Percentiles rank a stretch among this genome's conserved stretches.
Evolutionary conservation across 257 asterid genomes (phyloP).

Genomic region (Fraxinus pennsylvanica): DNA sequence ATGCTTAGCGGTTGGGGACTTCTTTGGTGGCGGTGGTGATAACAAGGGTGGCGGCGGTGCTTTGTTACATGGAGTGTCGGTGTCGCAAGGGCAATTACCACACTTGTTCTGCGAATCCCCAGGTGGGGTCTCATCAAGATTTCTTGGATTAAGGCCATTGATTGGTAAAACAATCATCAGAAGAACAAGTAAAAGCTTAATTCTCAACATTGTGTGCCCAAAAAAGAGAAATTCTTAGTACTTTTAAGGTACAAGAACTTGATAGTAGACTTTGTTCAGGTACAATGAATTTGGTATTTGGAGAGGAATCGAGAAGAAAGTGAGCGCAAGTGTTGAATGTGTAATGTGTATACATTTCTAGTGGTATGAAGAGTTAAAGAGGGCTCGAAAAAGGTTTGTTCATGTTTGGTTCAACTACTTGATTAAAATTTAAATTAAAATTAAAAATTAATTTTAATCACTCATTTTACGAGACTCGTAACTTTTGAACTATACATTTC

Average conservation of each 20-base stretch:
- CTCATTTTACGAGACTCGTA: too few relatives aligned
- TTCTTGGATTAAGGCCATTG: conserved; percentile 29
- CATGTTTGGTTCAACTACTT: too few relatives aligned
- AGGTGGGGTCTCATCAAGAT: conserved; percentile 22
- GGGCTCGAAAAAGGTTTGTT: neutral
- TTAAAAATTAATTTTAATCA: too few relatives aligned
- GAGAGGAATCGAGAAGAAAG: neutral
- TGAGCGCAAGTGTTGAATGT: too few relatives aligned
- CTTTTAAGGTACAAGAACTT: neutral
- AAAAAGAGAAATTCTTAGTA: neutral
- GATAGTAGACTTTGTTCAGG: neutral
- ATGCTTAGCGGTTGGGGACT: conserved; percentile 19
- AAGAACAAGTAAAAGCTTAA: conserved; percentile 15
- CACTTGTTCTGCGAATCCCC: conserved; percentile 37
- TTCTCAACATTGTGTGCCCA: conserved; percentile 18
- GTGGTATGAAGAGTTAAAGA: neutral
- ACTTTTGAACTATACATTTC: too few relatives aligned
- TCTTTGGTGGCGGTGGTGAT: neutral
- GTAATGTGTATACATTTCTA: neutral
- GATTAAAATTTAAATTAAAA: too few relatives aligned
- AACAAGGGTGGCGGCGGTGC: neutral
- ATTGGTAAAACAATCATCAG: neutral
- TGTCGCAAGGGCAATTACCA: conserved; percentile 46
- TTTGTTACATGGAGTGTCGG: conserved; percentile 30
- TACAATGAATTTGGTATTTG: neutral